Base-by-base conservation (phyloP, 2,329 filamentous ascomycete genomes). In the Aureobasidium uvarum region DNA sequence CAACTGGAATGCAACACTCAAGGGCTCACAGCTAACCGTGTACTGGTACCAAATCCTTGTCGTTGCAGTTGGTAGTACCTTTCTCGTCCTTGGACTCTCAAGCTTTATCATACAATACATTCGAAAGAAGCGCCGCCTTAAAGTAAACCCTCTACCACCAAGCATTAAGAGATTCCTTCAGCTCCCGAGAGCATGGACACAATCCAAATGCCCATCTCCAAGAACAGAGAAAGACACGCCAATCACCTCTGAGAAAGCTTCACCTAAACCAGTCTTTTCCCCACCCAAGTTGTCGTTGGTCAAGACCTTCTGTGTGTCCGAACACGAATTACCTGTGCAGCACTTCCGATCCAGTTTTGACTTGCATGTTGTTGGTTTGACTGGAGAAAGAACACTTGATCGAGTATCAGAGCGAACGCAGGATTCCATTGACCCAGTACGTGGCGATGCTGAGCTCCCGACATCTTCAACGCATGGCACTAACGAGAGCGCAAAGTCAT, bases 21-120 rank as follows among this genome's bases (percentile, higher is more conserved):
- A 56, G 14, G 20, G 45, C 8, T 38, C 52, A 11, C 46, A 68
- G 48, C 66, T 68, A 31, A 63, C 64, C 13, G 20, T 43, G 18
- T 33, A 60, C 48, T 68, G 67, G 67, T 67, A 68, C 54, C 67
- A 68, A 54, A 62, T 64, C 55, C 52, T 68, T 39, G 43, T 68
- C 14, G 48, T 68, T 6, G 50, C 38, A 23, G 16, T 67, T 14
- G 67, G 67, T 28, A 23, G 38, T 23, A 43, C 36, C n/a, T 59
- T 54, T 39, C 33, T 68, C 20, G 5, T 65, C 8, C 16, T 54
- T 28, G 67, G 67, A 28, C 13, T 46, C 31, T 14, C 28, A 7
- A 54, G 39, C 10, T 55, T 67, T 18, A 25, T 55, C 23, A n/a
- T 66, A 5, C 62, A 64, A 18, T 38, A 60, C 38, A 46, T 56